Evolutionary conservation across 306 rosid species (phyloP).

Genomic region (Sesbania bispinosa): DNA sequence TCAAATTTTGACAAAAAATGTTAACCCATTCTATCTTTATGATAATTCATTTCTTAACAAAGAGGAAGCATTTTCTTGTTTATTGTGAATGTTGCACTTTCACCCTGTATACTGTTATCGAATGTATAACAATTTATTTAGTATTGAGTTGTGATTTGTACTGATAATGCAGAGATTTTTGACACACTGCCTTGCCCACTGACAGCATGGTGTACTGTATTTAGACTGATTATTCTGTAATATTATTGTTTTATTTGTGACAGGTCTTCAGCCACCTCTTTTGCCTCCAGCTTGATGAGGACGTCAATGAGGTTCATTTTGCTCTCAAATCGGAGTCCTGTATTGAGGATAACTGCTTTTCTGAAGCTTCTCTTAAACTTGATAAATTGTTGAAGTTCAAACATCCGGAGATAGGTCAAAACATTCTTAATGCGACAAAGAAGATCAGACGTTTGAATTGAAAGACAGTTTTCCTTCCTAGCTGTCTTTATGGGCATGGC

Average conservation of each 20-base stretch:
- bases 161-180: not conserved
- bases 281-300: conserved; percentile 81
- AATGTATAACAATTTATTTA: not conserved
- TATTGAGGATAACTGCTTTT: conserved; percentile 42
- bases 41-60: not conserved
- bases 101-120: not conserved
- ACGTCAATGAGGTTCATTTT: conserved; percentile 83
- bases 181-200: not conserved
- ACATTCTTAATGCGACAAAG: conserved; percentile 51
- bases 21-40: not conserved
- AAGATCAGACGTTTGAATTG: conserved; percentile 63
- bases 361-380: conserved; percentile 62
- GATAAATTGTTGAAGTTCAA: conserved; percentile 61
- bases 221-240: not conserved
- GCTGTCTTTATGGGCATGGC: not conserved
- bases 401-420: conserved; percentile 69
- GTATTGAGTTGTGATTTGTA: not conserved
- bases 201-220: not conserved
- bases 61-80: not conserved
- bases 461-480: not conserved
- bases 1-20: not conserved
- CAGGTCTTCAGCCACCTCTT: conserved; percentile 80
- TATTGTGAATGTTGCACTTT: not conserved
- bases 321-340: conserved; percentile 63
- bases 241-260: not conserved